These are phyloP conservation scores for Rosa persica DNA, from an alignment of 306 rosid genomes.

Conservation along the genomic window DNA sequence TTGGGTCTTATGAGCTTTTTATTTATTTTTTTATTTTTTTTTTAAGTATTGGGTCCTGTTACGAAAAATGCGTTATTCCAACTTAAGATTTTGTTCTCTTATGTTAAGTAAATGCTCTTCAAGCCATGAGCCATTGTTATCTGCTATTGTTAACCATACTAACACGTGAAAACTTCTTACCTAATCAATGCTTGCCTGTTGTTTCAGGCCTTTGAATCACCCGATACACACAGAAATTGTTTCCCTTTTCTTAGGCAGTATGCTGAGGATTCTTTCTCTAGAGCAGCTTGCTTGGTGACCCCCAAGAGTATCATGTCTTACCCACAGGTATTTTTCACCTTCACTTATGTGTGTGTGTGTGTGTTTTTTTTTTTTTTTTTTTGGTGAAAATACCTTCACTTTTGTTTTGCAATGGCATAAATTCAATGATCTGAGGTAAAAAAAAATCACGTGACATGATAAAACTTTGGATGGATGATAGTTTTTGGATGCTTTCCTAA, in stretches of 20 bases:
- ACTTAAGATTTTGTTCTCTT: neutral
- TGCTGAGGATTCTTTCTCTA: conserved; percentile 87
- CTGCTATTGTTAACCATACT: conserved; percentile 5
- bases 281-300: conserved; percentile 87
- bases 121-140: neutral
- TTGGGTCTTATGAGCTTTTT: conserved; percentile 15
- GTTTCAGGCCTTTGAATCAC: conserved; percentile 92
- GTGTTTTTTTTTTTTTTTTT: too few relatives aligned
- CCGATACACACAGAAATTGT: conserved; percentile 78
- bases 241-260: conserved; percentile 86
- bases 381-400: neutral
- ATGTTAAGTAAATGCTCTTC: neutral
- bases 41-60: neutral
- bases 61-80: neutral
- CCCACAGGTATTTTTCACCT: conserved; percentile 69
- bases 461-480: neutral
- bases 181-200: conserved; percentile 21
- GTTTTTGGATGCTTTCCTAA: neutral
- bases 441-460: neutral
- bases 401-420: conserved; percentile 1
- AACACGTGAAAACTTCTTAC: neutral
- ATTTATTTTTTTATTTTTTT: conserved; percentile 21
- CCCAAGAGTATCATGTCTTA: conserved; percentile 84
- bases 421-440: neutral
- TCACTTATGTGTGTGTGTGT: too few relatives aligned